A percentile compares a stretch with the other conserved stretches of the same genome.
phyloP scores from a whole-genome alignment of 176 grass and related monocot genomes.

The Olyra latifolia region DNA sequence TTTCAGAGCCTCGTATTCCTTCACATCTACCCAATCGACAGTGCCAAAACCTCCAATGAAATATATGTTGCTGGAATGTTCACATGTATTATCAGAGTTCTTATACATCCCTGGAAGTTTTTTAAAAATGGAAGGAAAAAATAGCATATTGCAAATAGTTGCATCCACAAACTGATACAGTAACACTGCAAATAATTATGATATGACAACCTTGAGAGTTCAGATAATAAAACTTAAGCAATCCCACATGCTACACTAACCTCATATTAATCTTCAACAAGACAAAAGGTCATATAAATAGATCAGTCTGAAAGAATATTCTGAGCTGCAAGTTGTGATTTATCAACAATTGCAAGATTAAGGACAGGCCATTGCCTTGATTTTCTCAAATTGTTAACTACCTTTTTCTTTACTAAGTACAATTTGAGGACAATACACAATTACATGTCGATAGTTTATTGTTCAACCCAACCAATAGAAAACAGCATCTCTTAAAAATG shows the following conservation, averaged over 20 bases:
- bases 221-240: neutral
- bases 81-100: neutral
- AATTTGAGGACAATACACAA: neutral
- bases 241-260: neutral
- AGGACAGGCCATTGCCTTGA: neutral
- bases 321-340: neutral
- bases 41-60: constrained; percentile 95
- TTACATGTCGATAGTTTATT: neutral
- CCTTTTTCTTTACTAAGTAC: neutral
- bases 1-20: constrained; percentile 58
- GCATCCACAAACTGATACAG: neutral
- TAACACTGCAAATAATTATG: neutral
- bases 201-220: neutral
- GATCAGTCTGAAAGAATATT: neutral
- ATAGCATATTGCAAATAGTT: neutral
- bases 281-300: neutral
- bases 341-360: neutral
- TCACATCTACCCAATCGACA: constrained; percentile 82
- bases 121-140: neutral
- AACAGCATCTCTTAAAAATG: neutral
- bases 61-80: constrained; percentile 68
- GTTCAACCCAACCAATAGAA: neutral
- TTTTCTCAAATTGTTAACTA: neutral
- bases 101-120: neutral
- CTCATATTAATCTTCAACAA: neutral